Conservation (phyloP, 345 rosid genomes). For the Eucalyptus camaldulensis region DNA sequence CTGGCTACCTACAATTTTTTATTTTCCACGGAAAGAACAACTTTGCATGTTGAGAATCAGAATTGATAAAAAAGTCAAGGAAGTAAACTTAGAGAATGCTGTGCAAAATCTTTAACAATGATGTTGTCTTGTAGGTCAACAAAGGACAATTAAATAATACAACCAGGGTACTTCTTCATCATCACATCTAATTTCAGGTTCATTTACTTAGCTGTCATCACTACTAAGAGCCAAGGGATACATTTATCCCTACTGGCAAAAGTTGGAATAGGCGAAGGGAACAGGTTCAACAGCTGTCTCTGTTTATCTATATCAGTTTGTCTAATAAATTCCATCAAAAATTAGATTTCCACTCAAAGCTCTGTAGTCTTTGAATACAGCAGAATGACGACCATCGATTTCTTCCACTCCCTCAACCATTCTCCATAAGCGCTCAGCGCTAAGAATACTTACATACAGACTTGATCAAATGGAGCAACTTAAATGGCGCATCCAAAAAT, state of each 20-base stretch:
- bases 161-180: background rate
- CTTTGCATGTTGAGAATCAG: background rate
- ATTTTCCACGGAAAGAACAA: background rate
- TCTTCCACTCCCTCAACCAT: background rate
- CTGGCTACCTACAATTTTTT: background rate
- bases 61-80: background rate
- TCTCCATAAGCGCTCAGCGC: background rate
- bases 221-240: background rate
- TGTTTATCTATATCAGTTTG: background rate
- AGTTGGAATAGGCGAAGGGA: background rate
- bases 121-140: background rate
- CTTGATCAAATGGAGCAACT: background rate
- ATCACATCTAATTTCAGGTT: background rate
- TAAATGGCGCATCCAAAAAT: background rate
- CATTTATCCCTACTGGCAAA: background rate
- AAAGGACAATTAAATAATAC: background rate
- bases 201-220: background rate
- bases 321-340: background rate
- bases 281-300: background rate
- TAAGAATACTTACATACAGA: background rate
- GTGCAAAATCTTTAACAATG: background rate
- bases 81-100: background rate
- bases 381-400: background rate
- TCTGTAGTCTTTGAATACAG: background rate
- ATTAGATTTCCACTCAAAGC: background rate